phyloP scores from a whole-genome alignment of 352 stramenopile genomes.

The Globisporangium solare region DNA sequence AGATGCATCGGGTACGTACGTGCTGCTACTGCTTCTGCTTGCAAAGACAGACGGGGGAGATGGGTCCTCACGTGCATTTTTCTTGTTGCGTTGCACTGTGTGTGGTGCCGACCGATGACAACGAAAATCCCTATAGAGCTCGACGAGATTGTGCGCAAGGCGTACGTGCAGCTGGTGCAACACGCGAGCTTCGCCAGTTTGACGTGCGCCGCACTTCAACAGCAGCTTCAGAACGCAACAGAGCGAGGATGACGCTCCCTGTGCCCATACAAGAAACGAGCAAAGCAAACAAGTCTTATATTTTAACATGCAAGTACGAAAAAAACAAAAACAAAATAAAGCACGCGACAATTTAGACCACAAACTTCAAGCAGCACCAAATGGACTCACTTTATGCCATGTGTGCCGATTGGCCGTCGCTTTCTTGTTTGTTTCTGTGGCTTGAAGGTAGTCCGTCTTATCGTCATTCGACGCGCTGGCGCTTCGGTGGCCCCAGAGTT shows the following conservation, averaged over 20 bases:
- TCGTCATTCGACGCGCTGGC: background rate
- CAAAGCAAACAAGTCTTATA: background rate
- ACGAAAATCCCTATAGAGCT: background rate
- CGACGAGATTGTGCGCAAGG: background rate
- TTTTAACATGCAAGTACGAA: background rate
- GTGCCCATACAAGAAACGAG: conserved; percentile 2
- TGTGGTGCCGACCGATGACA: background rate
- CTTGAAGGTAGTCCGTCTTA: background rate
- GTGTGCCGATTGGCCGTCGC: background rate
- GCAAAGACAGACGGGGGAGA: background rate
- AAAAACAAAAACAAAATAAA: background rate
- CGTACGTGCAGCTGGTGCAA: background rate
- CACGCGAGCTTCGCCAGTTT: background rate
- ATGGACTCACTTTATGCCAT: background rate
- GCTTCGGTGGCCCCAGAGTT: background rate
- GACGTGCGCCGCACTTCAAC: background rate
- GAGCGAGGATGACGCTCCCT: background rate
- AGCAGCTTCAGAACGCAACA: background rate
- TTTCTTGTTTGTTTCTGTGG: background rate
- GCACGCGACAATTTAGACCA: background rate
- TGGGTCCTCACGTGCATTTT: too few relatives aligned
- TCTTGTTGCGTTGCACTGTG: too few relatives aligned
- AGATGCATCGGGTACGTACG: conserved; percentile 2
- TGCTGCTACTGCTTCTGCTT: too few relatives aligned
- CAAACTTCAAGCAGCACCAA: background rate